Percentiles rank a stretch among this genome's conserved stretches.
phyloP scores from a whole-genome alignment of 176 grass and related monocot species.

The Cocos nucifera region DNA sequence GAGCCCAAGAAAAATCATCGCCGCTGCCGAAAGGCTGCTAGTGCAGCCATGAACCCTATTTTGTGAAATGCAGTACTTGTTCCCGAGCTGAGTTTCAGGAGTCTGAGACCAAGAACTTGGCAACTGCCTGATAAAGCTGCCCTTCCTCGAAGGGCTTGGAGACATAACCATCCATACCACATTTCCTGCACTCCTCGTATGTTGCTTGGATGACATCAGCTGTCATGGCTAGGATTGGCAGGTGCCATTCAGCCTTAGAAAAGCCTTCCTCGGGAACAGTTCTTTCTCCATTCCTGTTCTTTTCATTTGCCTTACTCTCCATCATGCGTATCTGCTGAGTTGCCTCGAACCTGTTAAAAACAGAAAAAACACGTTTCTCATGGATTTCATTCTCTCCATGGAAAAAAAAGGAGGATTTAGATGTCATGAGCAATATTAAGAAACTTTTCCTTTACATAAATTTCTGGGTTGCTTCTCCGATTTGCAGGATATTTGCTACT shows the following conservation, averaged over 20 bases:
- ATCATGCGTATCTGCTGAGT: conserved; percentile 64
- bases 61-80: too few relatives aligned
- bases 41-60: too few relatives aligned
- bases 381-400: not conserved
- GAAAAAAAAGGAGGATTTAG: too few relatives aligned
- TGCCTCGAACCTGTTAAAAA: conserved; percentile 57
- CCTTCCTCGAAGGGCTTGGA: conserved; percentile 95
- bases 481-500: too few relatives aligned
- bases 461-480: too few relatives aligned
- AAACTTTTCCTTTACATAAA: not conserved
- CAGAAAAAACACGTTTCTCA: not conserved
- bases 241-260: conserved; percentile 27
- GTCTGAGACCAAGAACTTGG: conserved; percentile 51
- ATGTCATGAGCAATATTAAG: not conserved
- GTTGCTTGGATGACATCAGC: conserved; percentile 96
- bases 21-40: too few relatives aligned
- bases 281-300: conserved; percentile 6
- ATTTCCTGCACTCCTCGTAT: conserved; percentile 72
- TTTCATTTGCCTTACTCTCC: conserved; percentile 51
- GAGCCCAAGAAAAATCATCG: too few relatives aligned
- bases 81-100: too few relatives aligned
- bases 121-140: conserved; percentile 69
- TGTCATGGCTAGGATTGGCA: conserved; percentile 88
- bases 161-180: conserved; percentile 91
- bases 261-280: conserved; percentile 15